Evolutionary conservation across 371 early-diverging fungal genomes (phyloP).

Genomic region (Rhizopus stolonifer): DNA sequence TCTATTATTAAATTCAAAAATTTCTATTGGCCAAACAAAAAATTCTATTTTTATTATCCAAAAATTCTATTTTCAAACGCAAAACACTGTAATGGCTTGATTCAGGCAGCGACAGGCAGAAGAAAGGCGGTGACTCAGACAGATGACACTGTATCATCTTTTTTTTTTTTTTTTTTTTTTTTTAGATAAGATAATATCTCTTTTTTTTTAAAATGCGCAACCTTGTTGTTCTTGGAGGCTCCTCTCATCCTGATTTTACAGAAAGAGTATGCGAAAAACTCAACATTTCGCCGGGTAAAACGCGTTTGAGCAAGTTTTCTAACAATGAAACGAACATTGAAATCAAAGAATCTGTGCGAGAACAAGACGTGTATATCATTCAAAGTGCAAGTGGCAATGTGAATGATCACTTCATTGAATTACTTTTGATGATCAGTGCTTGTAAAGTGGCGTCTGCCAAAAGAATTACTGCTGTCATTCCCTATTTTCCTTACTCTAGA

Average conservation of each 20-base stretch:
- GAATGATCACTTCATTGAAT: slow-evolving; percentile 93
- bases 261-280: slow-evolving; percentile 80
- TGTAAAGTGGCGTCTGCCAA: slow-evolving; percentile 94
- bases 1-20: no score
- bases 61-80: no score
- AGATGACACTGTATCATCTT: no score
- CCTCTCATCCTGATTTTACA: slow-evolving; percentile 83
- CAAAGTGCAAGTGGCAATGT: slow-evolving; percentile 87
- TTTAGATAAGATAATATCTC: no score
- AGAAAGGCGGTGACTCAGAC: no score
- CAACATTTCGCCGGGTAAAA: slow-evolving; percentile 73
- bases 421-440: slow-evolving; percentile 94
- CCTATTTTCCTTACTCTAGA: slow-evolving; percentile 96
- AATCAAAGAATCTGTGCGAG: slow-evolving; percentile 93
- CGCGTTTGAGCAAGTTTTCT: slow-evolving; percentile 87
- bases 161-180: no score
- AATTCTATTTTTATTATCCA: no score
- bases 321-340: slow-evolving; percentile 97
- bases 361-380: slow-evolving; percentile 86
- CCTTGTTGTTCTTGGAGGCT: slow-evolving; percentile 60
- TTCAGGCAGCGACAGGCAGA: no score
- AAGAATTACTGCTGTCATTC: slow-evolving; percentile 92
- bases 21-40: no score
- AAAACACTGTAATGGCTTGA: no score
- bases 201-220: slow-evolving; percentile 36